Conservation (phyloP, 2,329 filamentous ascomycete genomes). For the Xylaria arbuscula region DNA sequence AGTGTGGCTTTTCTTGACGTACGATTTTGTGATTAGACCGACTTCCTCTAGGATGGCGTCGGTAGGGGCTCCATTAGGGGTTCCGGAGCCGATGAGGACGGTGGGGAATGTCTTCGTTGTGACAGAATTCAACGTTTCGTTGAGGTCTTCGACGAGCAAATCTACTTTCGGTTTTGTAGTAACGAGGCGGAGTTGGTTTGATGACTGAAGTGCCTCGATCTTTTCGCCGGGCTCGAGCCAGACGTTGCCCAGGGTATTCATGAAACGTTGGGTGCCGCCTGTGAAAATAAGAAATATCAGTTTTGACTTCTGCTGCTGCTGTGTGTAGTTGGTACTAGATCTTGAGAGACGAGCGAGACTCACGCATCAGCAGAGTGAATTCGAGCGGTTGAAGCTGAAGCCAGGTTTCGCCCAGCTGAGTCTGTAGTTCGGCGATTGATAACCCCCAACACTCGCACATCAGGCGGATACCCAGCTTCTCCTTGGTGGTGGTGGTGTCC, state of each 20-base stretch:
- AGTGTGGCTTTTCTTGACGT: constrained; percentile 39
- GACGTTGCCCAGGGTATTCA: constrained; percentile 48
- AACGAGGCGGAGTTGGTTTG: constrained; percentile 50
- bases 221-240: constrained; percentile 52
- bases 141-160: constrained; percentile 51
- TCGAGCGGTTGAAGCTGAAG: constrained; percentile 55
- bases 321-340: not conserved
- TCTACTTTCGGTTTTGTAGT: constrained; percentile 53
- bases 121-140: constrained; percentile 47
- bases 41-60: constrained; percentile 51
- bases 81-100: constrained; percentile 42
- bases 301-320: constrained; percentile 7
- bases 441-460: constrained; percentile 63
- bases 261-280: constrained; percentile 54
- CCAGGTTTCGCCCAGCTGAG: constrained; percentile 55
- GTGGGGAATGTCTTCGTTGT: constrained; percentile 43
- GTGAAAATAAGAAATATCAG: not conserved
- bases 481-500: constrained; percentile 52
- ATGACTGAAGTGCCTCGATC: constrained; percentile 51
- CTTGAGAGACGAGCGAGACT: constrained; percentile 35
- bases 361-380: constrained; percentile 60
- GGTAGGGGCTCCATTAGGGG: too few species aligned
- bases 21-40: constrained; percentile 53
- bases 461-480: constrained; percentile 55
- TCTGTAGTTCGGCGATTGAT: constrained; percentile 58